These are phyloP conservation scores for Arthroderma uncinatum DNA, from an alignment of 2,329 filamentous ascomycete species.

Conservation along the genomic window DNA sequence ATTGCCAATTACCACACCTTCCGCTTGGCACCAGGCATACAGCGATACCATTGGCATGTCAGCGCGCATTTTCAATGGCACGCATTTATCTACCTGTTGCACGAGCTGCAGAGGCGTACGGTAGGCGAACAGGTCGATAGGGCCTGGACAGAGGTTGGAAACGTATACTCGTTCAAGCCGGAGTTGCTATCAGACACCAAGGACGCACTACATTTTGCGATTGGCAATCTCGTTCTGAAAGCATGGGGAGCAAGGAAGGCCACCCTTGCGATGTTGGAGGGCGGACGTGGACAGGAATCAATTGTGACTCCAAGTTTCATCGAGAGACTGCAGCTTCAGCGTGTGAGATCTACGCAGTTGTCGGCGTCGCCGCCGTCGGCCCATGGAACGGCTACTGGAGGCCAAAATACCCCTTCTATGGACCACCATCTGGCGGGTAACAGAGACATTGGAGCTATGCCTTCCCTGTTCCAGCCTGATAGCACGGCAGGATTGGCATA, in stretches of 20 bases:
- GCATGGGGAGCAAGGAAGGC: constrained; percentile 31
- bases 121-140: constrained; percentile 24
- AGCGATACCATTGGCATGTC: constrained; percentile 34
- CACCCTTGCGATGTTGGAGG: neutral
- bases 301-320: neutral
- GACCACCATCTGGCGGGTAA: neutral
- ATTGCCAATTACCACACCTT: constrained; percentile 28
- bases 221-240: constrained; percentile 34
- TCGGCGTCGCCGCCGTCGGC: neutral
- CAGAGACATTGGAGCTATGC: too few species aligned
- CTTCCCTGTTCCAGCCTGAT: neutral
- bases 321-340: neutral
- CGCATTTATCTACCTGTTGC: constrained; percentile 37
- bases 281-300: neutral
- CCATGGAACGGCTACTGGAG: neutral
- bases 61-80: constrained; percentile 40
- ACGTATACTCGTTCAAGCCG: constrained; percentile 23
- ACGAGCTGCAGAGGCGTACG: constrained; percentile 27
- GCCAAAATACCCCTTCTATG: neutral
- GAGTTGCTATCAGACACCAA: constrained; percentile 25
- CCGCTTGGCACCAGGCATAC: constrained; percentile 28
- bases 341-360: neutral
- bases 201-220: constrained; percentile 33
- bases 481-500: neutral
- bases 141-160: constrained; percentile 35